A percentile compares a stretch with the other conserved stretches of the same genome.
Conservation (phyloP, 2,329 filamentous ascomycete genomes). For the Aspergillus ustus region DNA sequence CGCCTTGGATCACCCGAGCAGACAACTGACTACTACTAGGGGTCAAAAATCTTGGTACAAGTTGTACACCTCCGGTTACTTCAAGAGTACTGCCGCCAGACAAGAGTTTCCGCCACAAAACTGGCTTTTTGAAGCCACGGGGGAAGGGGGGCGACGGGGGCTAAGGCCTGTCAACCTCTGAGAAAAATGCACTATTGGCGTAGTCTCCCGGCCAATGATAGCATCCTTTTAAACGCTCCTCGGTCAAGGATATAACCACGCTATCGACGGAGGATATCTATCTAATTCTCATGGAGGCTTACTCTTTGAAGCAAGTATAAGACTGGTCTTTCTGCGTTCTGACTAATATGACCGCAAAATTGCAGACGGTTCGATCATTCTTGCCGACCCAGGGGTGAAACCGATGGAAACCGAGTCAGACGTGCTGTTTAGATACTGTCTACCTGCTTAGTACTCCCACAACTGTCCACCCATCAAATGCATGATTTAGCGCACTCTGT, state of each 20-base stretch:
- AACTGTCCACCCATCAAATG: not conserved
- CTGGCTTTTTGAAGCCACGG: not conserved
- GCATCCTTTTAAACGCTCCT: not conserved
- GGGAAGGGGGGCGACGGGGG: no score
- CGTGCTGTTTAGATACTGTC: not conserved
- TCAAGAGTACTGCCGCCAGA: not conserved
- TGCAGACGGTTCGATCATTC: no score
- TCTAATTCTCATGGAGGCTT: not conserved
- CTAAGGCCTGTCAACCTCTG: slow-evolving; percentile 1
- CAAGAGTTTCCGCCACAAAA: not conserved
- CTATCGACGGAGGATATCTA: not conserved
- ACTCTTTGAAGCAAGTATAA: not conserved
- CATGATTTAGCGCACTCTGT: not conserved
- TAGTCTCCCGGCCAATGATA: not conserved
- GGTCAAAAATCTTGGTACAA: not conserved
- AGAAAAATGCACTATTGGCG: not conserved
- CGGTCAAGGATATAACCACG: not conserved
- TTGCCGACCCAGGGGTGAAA: no score
- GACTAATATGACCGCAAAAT: not conserved
- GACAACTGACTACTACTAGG: not conserved
- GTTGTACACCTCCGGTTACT: not conserved
- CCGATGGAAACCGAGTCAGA: not conserved
- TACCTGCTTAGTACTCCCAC: not conserved
- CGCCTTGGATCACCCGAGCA: not conserved
- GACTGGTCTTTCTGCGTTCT: not conserved